These are phyloP conservation scores for Actinomortierella wolfii DNA, from an alignment of 371 early-diverging fungal species.

Conservation along the genomic window DNA sequence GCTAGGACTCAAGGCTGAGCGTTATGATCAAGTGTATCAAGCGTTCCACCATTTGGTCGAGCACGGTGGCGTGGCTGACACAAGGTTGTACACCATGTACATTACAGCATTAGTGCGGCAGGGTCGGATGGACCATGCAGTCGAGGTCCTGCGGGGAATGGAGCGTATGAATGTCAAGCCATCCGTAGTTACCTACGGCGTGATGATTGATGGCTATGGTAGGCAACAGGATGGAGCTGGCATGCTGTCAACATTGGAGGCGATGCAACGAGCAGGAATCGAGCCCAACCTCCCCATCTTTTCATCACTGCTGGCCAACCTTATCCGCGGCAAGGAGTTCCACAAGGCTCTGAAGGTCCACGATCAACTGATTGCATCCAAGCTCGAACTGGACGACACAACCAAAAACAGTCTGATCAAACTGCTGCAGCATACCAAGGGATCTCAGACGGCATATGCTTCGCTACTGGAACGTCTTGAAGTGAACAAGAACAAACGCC, in stretches of 20 bases:
- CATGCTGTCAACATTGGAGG: constrained; percentile 11
- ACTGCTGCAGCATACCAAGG: too few species aligned
- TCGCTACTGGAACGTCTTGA: too few species aligned
- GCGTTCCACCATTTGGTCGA: constrained; percentile 33
- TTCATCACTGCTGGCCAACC: constrained; percentile 32
- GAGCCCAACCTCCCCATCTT: constrained; percentile 25
- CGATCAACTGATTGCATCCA: constrained; percentile 2
- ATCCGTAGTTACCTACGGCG: constrained; percentile 16
- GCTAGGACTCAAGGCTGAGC: constrained; percentile 15
- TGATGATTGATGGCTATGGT: constrained; percentile 35
- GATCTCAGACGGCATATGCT: too few species aligned
- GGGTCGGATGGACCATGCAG: constrained; percentile 33
- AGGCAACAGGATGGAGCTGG: constrained; percentile 15
- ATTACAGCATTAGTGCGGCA: constrained; percentile 26
- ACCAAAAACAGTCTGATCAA: too few species aligned
- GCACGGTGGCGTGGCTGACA: constrained; percentile 8
- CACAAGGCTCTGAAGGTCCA: constrained; percentile 22
- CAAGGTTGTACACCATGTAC: constrained; percentile 25
- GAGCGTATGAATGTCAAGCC: constrained; percentile 17
- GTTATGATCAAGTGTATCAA: constrained; percentile 23
- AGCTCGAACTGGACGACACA: too few species aligned
- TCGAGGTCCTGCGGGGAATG: constrained; percentile 34
- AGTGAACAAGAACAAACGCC: too few species aligned
- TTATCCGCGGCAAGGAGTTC: constrained; percentile 19
- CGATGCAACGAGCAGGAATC: constrained; percentile 12